Evolutionary conservation across 345 rosid genomes (phyloP).

Genomic region (Gynandropsis gynandra): DNA sequence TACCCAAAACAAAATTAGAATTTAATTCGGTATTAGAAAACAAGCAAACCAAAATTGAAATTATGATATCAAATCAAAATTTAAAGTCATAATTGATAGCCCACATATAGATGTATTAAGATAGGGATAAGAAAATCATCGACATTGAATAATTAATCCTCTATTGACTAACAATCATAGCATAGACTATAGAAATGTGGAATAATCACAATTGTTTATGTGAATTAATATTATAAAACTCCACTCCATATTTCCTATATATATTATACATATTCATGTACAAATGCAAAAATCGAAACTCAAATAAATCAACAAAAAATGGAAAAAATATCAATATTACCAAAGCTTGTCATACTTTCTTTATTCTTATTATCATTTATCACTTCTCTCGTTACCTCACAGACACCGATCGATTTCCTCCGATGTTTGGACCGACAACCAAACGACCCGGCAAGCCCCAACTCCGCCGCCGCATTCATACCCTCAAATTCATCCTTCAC

Average conservation of each 20-base stretch:
- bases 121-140: neutral
- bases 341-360: neutral
- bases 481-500: slow-evolving; percentile 28
- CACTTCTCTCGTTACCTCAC: slow-evolving; percentile 14
- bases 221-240: neutral
- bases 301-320: neutral
- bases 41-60: neutral
- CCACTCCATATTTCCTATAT: neutral
- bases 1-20: too few species aligned
- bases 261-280: neutral
- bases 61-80: neutral
- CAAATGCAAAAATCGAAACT: slow-evolving; percentile 1
- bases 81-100: too few species aligned
- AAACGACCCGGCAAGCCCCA: neutral
- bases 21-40: too few species aligned
- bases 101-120: too few species aligned
- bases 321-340: neutral
- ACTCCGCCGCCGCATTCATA: slow-evolving; percentile 20
- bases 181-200: neutral
- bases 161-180: neutral
- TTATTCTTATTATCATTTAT: slow-evolving; percentile 6
- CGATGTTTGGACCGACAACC: slow-evolving; percentile 13
- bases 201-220: neutral
- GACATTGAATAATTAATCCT: neutral
- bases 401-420: slow-evolving; percentile 17